These are phyloP conservation scores for Agastache rugosa DNA, from an alignment of 257 asterid species.

Conservation along the genomic window DNA sequence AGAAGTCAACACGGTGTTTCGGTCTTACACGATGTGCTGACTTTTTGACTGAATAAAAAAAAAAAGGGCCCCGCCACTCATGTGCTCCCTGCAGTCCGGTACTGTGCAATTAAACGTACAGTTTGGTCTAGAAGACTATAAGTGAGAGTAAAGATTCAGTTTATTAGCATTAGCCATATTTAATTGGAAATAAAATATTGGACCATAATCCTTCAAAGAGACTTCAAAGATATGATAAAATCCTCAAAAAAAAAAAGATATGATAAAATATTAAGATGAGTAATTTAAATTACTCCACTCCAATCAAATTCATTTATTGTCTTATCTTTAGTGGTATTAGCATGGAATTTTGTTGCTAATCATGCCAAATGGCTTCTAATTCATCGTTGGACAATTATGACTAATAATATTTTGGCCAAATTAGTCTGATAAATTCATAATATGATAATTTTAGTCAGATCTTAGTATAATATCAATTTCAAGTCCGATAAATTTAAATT, in stretches of 20 bases:
- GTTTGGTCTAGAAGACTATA: constrained; percentile 7
- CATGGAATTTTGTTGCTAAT: background rate
- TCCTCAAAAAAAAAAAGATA: too few species aligned
- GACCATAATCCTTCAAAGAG: background rate
- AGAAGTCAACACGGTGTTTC: constrained; percentile 37
- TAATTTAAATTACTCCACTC: background rate
- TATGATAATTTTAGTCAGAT: too few species aligned
- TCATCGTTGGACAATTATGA: background rate
- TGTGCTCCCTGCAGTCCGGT: constrained; percentile 1
- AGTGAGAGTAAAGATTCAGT: constrained; percentile 26
- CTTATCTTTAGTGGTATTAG: background rate
- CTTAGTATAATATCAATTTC: too few species aligned
- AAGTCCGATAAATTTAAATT: too few species aligned
- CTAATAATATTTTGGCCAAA: background rate
- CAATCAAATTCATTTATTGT: background rate
- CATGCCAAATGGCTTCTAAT: constrained; percentile 15
- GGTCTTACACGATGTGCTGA: constrained; percentile 37
- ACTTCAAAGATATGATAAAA: constrained; percentile 29
- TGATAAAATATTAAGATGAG: background rate
- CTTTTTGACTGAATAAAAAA: constrained; percentile 24
- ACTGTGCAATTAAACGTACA: background rate
- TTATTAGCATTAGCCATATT: constrained; percentile 21
- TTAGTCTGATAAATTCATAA: too few species aligned
- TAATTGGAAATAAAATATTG: background rate
- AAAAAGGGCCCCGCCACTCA: constrained; percentile 20